These are phyloP conservation scores for Paradendryphiella salina DNA, from an alignment of 2,329 filamentous ascomycete species.

Conservation along the genomic window DNA sequence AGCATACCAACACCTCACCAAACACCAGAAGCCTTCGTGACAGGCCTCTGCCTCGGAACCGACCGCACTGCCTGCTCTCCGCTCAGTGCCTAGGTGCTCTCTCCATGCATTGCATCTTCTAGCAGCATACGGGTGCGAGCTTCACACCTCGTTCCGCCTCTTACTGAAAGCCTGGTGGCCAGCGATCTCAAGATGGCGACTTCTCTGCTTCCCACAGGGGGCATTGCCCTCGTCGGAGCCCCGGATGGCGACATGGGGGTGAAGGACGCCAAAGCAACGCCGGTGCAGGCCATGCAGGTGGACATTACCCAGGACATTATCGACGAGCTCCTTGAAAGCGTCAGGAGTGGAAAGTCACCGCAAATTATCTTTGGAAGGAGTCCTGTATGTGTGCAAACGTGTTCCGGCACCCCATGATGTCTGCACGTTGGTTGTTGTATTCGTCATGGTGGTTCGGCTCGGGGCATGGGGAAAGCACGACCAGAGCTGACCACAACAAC, in stretches of 20 bases:
- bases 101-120: slow-evolving; percentile 47
- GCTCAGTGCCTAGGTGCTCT: slow-evolving; percentile 45
- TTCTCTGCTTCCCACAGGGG: slow-evolving; percentile 28
- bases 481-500: slow-evolving; percentile 37
- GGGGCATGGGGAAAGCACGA: slow-evolving; percentile 21
- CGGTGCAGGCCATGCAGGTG: slow-evolving; percentile 49
- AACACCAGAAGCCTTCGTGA: slow-evolving; percentile 32
- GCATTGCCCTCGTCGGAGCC: slow-evolving; percentile 47
- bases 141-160: slow-evolving; percentile 36
- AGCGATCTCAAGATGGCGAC: slow-evolving; percentile 36
- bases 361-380: slow-evolving; percentile 47
- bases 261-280: slow-evolving; percentile 35
- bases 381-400: slow-evolving; percentile 43
- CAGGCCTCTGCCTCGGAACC: slow-evolving; percentile 27
- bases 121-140: slow-evolving; percentile 43
- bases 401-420: slow-evolving; percentile 6
- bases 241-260: slow-evolving; percentile 44
- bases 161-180: slow-evolving; percentile 14
- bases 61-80: slow-evolving; percentile 34
- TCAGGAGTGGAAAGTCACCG: slow-evolving; percentile 43
- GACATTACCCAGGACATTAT: slow-evolving; percentile 48
- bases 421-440: slow-evolving; percentile 12
- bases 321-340: slow-evolving; percentile 47
- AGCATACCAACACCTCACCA: slow-evolving; percentile 31
- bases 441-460: slow-evolving; percentile 12